Conservation (phyloP, 371 early-diverging fungal species). For the Caulochytrium protostelioides region DNA sequence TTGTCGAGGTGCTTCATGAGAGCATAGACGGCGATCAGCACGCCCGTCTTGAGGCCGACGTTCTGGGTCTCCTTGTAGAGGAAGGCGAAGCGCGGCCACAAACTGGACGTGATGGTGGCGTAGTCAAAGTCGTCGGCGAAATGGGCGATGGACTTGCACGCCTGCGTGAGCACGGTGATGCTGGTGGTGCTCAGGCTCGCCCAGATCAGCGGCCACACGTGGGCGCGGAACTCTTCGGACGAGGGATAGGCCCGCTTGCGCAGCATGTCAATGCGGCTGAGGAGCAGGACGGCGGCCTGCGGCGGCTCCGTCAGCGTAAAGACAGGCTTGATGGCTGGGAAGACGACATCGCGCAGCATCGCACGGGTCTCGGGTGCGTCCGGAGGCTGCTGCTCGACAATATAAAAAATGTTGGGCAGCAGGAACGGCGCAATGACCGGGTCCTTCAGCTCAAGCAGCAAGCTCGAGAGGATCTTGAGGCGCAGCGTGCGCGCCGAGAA, state of each 20-base stretch:
- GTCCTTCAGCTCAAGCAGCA: slow-evolving; percentile 53
- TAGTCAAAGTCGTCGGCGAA: not conserved
- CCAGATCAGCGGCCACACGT: too few relatives aligned
- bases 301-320: slow-evolving; percentile 33
- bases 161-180: not conserved
- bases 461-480: slow-evolving; percentile 37
- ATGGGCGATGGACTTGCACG: not conserved
- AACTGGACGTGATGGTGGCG: too few relatives aligned
- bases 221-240: too few relatives aligned
- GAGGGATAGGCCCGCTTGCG: too few relatives aligned
- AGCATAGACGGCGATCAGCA: too few relatives aligned
- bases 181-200: too few relatives aligned
- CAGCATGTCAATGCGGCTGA: slow-evolving; percentile 31
- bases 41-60: too few relatives aligned
- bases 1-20: too few relatives aligned
- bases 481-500: slow-evolving; percentile 22
- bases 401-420: slow-evolving; percentile 48
- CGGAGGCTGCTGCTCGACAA: slow-evolving; percentile 33
- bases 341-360: too few relatives aligned
- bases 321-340: slow-evolving; percentile 41
- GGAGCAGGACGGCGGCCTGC: slow-evolving; percentile 33
- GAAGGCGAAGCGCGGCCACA: too few relatives aligned
- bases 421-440: slow-evolving; percentile 42
- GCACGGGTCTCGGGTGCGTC: slow-evolving; percentile 38
- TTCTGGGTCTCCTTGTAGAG: too few relatives aligned